These are phyloP conservation scores for Candida morakotiae DNA, from an alignment of 805 yeast species.

Conservation along the genomic window DNA sequence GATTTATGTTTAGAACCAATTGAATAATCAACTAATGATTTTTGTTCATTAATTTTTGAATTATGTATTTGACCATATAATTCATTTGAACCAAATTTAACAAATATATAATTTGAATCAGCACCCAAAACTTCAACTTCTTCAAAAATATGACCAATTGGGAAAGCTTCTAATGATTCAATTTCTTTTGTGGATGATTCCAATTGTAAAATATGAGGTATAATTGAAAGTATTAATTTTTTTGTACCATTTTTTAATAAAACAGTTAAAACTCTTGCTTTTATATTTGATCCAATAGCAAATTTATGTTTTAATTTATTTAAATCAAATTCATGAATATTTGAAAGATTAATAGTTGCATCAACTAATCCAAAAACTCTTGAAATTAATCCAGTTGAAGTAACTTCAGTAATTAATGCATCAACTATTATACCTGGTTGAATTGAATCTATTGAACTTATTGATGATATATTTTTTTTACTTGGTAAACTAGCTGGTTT, in stretches of 20 bases:
- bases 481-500: conserved; percentile 42
- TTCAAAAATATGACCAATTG: conserved; percentile 69
- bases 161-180: conserved; percentile 56
- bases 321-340: conserved; percentile 47
- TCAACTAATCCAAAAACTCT: conserved; percentile 72
- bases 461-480: conserved; percentile 48
- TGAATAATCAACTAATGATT: conserved; percentile 45
- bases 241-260: conserved; percentile 47
- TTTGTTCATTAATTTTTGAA: conserved; percentile 57
- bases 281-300: conserved; percentile 62
- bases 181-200: conserved; percentile 11
- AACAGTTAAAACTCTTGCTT: conserved; percentile 67
- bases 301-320: conserved; percentile 55
- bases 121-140: conserved; percentile 56
- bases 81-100: conserved; percentile 51
- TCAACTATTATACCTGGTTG: conserved; percentile 84
- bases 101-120: conserved; percentile 54
- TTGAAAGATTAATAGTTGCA: conserved; percentile 68
- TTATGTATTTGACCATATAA: conserved; percentile 71
- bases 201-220: conserved; percentile 50
- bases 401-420: conserved; percentile 59
- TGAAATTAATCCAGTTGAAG: conserved; percentile 61
- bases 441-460: conserved; percentile 73
- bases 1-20: conserved; percentile 69
- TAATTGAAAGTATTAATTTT: conserved; percentile 59